phyloP scores from a whole-genome alignment of 2,329 filamentous ascomycete species.

The Arthrocladium fulminans region DNA sequence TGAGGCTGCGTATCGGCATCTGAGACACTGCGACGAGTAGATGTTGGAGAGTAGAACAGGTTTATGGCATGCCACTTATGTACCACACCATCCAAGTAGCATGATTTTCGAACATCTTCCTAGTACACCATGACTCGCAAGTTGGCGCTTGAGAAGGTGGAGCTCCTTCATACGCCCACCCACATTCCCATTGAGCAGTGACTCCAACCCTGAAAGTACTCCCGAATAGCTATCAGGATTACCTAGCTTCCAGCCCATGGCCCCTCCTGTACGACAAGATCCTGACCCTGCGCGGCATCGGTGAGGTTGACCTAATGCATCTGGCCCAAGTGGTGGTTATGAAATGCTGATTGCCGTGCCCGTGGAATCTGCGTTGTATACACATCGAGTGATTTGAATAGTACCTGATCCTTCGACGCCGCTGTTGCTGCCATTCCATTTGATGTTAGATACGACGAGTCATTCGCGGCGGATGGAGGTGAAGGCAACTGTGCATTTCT shows the following conservation, averaged over 20 bases:
- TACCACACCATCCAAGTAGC: conserved; percentile 4
- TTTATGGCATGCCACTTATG: no score
- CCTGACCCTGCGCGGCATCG: conserved; percentile 40
- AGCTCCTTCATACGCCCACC: conserved; percentile 10
- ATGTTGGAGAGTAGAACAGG: no score
- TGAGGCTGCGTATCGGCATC: no score
- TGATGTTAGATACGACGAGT: conserved; percentile 50
- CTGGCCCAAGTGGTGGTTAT: conserved; percentile 35
- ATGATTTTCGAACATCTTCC: not conserved
- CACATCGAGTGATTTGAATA: conserved; percentile 44
- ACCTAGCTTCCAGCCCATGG: conserved; percentile 46
- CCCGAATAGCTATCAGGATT: conserved; percentile 40
- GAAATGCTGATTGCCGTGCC: conserved; percentile 46
- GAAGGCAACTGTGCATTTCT: conserved; percentile 56
- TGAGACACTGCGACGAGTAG: no score
- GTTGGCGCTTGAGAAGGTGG: not conserved
- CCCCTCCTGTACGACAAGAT: conserved; percentile 46
- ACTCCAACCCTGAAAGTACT: conserved; percentile 59
- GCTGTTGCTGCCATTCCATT: conserved; percentile 36
- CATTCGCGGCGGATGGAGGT: conserved; percentile 49
- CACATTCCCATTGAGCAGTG: conserved; percentile 19
- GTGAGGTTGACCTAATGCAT: conserved; percentile 28
- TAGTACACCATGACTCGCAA: not conserved
- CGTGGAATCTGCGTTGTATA: conserved; percentile 30
- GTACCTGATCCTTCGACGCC: conserved; percentile 32